Base-by-base conservation (phyloP, 345 rosid genomes). In the Bruguiera sexangula region DNA sequence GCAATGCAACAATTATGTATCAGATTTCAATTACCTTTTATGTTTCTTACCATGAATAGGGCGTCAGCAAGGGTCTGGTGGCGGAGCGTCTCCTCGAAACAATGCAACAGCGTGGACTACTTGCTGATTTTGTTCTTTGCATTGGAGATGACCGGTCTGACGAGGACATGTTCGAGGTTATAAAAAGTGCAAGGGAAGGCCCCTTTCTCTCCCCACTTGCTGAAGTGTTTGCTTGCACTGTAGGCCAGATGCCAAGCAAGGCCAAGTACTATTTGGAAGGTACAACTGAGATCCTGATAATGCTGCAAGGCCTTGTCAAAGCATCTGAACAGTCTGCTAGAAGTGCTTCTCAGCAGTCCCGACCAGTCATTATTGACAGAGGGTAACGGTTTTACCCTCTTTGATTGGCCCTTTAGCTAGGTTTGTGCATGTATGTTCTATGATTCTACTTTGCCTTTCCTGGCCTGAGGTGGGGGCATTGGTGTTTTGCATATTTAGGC, bases 141-240 rank as follows among this genome's bases (percentile, higher is more conserved):
- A 82, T 94, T 4, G 98, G 98, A 10, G 98, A 94, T 76, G 98
- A 94, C 76, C 75, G 96, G 22, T 94, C 97, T 0, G 98, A 94
- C 1, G 98, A 94, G 73, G 98, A 94, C 82, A 94, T 94, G 98
- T 94, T 94, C 30, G 95, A 88, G 78, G 98, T 87, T 63, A 89
- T 94, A 73, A 86, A 67, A 82, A 78, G 78, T 19, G 92, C 96
- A 7, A 81, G 63, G 60, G 68, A 69, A 6, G 90, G 89, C n/a
- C 81, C 86, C 19, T 76, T 74, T 2, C 86, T 93, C 55, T 88
- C 97, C 21, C 97, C 97, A 0, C 88, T 89, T 9, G 96, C 97
- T 0, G 96, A 93, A 78, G 89, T 93, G 10, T 93, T 93, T 67
- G 89, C 97, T 19, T 93, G 98, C 81, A 89, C 97, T 0, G 98